Conservation (phyloP, 306 rosid species). For the Dryas drummondii region DNA sequence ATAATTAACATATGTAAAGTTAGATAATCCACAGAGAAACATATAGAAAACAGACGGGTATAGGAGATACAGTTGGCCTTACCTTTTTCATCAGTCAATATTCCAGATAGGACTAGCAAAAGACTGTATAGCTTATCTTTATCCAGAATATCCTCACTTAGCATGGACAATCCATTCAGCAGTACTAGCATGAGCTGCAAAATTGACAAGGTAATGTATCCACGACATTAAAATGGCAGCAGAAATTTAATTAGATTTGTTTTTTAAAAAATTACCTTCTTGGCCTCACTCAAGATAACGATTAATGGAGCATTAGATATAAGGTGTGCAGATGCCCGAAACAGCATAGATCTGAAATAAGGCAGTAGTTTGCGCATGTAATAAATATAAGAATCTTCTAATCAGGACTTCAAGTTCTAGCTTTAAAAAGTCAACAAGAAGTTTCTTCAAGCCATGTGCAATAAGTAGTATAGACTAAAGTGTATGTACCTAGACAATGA, state of each 20-base stretch:
- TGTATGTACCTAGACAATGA: conserved; percentile 61
- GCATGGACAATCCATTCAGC: conserved; percentile 61
- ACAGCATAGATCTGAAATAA: conserved; percentile 63
- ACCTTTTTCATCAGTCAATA: conserved; percentile 78
- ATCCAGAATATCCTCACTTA: conserved; percentile 61
- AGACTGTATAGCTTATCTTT: conserved; percentile 67
- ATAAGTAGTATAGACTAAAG: conserved; percentile 14
- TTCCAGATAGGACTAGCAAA: conserved; percentile 84
- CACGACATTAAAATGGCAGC: conserved; percentile 1
- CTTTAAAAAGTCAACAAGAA: not conserved
- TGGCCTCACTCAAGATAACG: conserved; percentile 70
- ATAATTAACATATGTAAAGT: not conserved
- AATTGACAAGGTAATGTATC: conserved; percentile 17
- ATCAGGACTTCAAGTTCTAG: conserved; percentile 13
- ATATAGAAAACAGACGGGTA: not conserved
- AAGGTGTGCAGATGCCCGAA: conserved; percentile 66
- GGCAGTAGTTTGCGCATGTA: conserved; percentile 22
- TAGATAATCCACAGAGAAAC: not conserved
- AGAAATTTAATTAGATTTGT: not conserved
- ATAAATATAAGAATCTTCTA: conserved; percentile 12
- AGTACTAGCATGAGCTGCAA: conserved; percentile 85
- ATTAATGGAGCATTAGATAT: conserved; percentile 67
- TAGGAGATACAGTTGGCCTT: conserved; percentile 26
- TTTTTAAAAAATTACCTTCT: conserved; percentile 46
- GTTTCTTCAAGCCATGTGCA: conserved; percentile 3